phyloP scores from a whole-genome alignment of 2,329 filamentous ascomycete genomes.

The Penicillium occitanis region DNA sequence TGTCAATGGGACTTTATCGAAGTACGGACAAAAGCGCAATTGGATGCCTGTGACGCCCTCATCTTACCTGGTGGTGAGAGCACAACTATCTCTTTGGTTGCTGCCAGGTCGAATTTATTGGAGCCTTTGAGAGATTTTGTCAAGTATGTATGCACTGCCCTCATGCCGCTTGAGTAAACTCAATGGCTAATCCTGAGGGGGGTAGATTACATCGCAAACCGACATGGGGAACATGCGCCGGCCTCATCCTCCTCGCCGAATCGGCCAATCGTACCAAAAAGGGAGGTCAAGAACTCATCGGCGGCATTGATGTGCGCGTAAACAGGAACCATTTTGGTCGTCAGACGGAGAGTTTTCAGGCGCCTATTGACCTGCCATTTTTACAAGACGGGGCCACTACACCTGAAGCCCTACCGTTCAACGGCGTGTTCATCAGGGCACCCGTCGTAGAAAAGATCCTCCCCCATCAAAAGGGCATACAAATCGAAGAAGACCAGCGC shows the following conservation, averaged over 20 bases:
- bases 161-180: neutral
- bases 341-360: constrained; percentile 88
- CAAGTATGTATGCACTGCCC: constrained; percentile 66
- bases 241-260: constrained; percentile 85
- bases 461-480: constrained; percentile 51
- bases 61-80: constrained; percentile 94
- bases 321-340: constrained; percentile 94
- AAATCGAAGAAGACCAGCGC: constrained; percentile 48
- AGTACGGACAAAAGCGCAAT: constrained; percentile 72
- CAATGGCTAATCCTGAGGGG: constrained; percentile 5
- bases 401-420: constrained; percentile 56
- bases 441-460: constrained; percentile 87
- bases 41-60: constrained; percentile 74
- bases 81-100: constrained; percentile 87
- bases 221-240: constrained; percentile 94
- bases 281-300: constrained; percentile 89
- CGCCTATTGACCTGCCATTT: constrained; percentile 71
- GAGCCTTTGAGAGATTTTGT: constrained; percentile 87
- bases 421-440: constrained; percentile 88
- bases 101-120: constrained; percentile 74
- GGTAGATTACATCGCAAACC: constrained; percentile 71
- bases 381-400: constrained; percentile 45
- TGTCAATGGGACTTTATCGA: constrained; percentile 65
- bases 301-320: constrained; percentile 84
- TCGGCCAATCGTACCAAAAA: constrained; percentile 84